Evolutionary conservation across 2,329 filamentous ascomycete species (phyloP).

Genomic region (Sporothrix luriei): DNA sequence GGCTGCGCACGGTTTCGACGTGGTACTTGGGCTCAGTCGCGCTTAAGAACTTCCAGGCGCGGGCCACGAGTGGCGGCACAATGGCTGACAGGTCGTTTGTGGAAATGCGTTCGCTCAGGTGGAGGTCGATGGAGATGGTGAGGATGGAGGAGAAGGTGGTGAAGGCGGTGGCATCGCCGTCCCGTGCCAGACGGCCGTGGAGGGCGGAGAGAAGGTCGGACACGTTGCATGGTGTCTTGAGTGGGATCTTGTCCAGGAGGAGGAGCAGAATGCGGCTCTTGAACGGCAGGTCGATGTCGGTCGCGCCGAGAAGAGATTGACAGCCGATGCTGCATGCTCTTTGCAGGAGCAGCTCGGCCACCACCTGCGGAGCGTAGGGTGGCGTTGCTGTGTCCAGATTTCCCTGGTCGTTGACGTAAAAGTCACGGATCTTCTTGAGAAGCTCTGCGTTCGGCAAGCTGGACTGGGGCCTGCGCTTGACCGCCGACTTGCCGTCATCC

Average conservation of each 20-base stretch:
- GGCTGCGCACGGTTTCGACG: conserved; percentile 81
- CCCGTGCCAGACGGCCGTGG: conserved; percentile 49
- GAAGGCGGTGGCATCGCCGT: conserved; percentile 50
- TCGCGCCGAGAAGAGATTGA: conserved; percentile 47
- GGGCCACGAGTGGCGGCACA: conserved; percentile 67
- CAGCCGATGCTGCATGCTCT: conserved; percentile 59
- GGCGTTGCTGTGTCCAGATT: conserved; percentile 64
- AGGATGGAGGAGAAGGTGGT: conserved; percentile 60
- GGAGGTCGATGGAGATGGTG: conserved; percentile 60
- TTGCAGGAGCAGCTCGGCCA: conserved; percentile 65
- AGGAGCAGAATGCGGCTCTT: conserved; percentile 63
- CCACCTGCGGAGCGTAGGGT: conserved; percentile 59
- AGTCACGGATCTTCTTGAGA: conserved; percentile 62
- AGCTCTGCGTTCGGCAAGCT: conserved; percentile 53
- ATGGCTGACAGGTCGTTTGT: conserved; percentile 60
- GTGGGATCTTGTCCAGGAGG: conserved; percentile 57
- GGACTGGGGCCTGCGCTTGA: conserved; percentile 28
- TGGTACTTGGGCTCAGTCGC: conserved; percentile 88
- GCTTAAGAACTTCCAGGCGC: conserved; percentile 79
- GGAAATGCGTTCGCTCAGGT: conserved; percentile 56
- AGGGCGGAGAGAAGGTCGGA: conserved; percentile 55
- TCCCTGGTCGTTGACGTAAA: conserved; percentile 71
- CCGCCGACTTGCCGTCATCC: neutral
- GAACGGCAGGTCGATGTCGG: conserved; percentile 55
- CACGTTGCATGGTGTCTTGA: conserved; percentile 51